Evolutionary conservation across 495 filamentous ascomycete species (phyloP).

Genomic region (Cudoniella acicularis): DNA sequence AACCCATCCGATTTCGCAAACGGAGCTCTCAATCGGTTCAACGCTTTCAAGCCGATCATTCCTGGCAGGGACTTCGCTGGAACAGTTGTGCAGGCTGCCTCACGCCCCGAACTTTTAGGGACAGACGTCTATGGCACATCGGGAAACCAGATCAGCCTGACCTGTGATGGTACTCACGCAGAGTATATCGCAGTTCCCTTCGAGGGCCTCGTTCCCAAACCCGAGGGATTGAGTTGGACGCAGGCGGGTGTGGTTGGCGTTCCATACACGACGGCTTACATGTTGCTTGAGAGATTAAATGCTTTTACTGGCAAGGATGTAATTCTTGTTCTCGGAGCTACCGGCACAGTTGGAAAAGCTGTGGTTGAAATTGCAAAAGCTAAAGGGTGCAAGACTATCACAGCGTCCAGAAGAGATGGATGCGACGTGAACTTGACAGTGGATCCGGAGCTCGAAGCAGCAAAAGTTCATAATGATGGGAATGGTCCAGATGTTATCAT

Average conservation of each 20-base stretch:
- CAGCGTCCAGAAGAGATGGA: slow-evolving; percentile 18
- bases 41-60: slow-evolving; percentile 31
- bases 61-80: slow-evolving; percentile 32
- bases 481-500: slow-evolving; percentile 29
- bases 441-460: slow-evolving; percentile 17
- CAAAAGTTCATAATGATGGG: slow-evolving; percentile 14
- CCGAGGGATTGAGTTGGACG: slow-evolving; percentile 6
- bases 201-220: slow-evolving; percentile 15
- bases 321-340: slow-evolving; percentile 30
- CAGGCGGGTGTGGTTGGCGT: slow-evolving; percentile 28
- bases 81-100: slow-evolving; percentile 15
- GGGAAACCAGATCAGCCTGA: slow-evolving; percentile 12
- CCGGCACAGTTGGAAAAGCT: slow-evolving; percentile 26
- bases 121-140: slow-evolving; percentile 29
- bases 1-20: slow-evolving; percentile 31
- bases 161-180: slow-evolving; percentile 29
- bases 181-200: slow-evolving; percentile 24
- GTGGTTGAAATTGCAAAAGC: slow-evolving; percentile 24
- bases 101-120: slow-evolving; percentile 10
- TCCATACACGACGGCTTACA: slow-evolving; percentile 29
- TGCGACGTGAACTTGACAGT: slow-evolving; percentile 23
- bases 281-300: slow-evolving; percentile 20
- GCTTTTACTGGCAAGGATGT: slow-evolving; percentile 17
- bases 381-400: slow-evolving; percentile 23
- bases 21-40: slow-evolving; percentile 25